A percentile compares a stretch with the other conserved stretches of the same genome.
Conservation (phyloP, 1,284 basidiomycete genomes). For the Irpex rosettiformis region DNA sequence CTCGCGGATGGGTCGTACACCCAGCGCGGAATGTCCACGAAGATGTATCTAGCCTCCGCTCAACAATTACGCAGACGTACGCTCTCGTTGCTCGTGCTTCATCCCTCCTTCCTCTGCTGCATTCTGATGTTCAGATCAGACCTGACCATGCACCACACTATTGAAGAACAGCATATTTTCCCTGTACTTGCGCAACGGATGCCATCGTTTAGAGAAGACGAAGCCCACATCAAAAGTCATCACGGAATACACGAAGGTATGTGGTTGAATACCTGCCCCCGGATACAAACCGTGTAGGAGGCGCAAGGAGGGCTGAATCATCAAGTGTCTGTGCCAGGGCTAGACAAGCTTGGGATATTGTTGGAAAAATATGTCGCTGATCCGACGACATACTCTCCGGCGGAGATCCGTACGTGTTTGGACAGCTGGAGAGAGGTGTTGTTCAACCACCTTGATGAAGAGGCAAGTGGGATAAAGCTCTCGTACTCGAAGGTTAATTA, state of each 20-base stretch:
- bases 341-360: conserved; percentile 48
- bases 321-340: conserved; percentile 36
- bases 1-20: conserved; percentile 29
- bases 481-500: not conserved
- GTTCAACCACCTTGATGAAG: conserved; percentile 67
- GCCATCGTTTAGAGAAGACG: conserved; percentile 52
- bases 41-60: conserved; percentile 24
- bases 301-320: too few relatives aligned
- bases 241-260: conserved; percentile 64
- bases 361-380: conserved; percentile 45
- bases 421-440: conserved; percentile 63
- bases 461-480: conserved; percentile 36
- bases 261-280: conserved; percentile 9
- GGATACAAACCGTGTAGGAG: too few relatives aligned
- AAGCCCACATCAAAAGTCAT: conserved; percentile 58
- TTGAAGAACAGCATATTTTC: conserved; percentile 63
- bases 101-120: too few relatives aligned
- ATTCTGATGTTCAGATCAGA: too few relatives aligned
- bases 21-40: conserved; percentile 25
- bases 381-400: conserved; percentile 51
- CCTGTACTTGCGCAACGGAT: conserved; percentile 60
- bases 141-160: conserved; percentile 65
- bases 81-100: conserved; percentile 2
- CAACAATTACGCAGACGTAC: conserved; percentile 22
- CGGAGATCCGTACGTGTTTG: conserved; percentile 53